phyloP scores from a whole-genome alignment of 768 basidiomycete species.

The Termitomyces sp. region DNA sequence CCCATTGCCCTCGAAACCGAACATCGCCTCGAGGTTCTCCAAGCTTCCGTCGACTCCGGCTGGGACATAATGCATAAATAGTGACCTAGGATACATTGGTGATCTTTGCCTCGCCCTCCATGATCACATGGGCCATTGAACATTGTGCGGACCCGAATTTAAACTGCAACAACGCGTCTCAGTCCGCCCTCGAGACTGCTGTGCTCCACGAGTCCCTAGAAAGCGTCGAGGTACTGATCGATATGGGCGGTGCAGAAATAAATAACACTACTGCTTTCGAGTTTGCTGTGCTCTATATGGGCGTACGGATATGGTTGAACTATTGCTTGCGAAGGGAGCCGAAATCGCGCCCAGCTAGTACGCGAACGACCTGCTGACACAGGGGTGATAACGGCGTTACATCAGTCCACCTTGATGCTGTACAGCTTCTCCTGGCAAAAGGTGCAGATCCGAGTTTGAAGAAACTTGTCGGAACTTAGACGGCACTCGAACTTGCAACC shows the following conservation, averaged over 20 bases:
- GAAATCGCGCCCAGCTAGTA: too few species aligned
- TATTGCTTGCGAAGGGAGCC: background rate
- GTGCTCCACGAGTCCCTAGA: background rate
- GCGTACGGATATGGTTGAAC: too few species aligned
- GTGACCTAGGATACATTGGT: constrained; percentile 1
- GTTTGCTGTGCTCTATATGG: constrained; percentile 7
- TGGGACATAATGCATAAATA: constrained; percentile 8
- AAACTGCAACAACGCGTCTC: background rate
- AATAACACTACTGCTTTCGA: constrained; percentile 9
- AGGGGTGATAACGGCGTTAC: too few species aligned
- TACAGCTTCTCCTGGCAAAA: too few species aligned
- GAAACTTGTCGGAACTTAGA: too few species aligned
- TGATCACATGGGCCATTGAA: constrained; percentile 4
- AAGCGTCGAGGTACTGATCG: background rate
- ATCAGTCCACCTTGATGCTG: too few species aligned
- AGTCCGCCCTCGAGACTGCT: constrained; percentile 6
- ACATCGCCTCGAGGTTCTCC: background rate
- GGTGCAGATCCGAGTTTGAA: too few species aligned
- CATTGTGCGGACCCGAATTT: too few species aligned
- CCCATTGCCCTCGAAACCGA: background rate
- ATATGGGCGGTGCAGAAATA: too few species aligned
- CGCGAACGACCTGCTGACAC: too few species aligned
- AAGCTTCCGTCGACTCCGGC: too few species aligned
- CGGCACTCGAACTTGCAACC: too few species aligned
- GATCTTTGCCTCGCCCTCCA: background rate